Evolutionary conservation across 257 asterid species (phyloP), one percentile per base, ranked within the genome.

Genomic region (Plantago major): DNA sequence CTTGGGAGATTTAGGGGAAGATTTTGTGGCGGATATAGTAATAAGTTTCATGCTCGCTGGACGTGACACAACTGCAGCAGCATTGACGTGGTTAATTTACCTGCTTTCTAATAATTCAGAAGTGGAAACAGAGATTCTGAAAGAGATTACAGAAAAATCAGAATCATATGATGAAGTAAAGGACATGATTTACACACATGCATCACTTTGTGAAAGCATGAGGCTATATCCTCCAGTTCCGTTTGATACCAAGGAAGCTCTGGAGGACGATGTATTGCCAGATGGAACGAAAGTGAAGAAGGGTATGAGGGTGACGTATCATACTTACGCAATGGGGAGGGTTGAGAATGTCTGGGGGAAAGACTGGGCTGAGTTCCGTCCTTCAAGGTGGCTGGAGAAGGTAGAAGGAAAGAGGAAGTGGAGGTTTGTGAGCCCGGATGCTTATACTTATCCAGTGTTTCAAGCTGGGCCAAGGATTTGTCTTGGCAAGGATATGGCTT

Each of bases 171-270:
- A 56, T 8, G 61, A 56, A 37, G 47, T 14, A 12, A 56, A 56
- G 44, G 61, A 56, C 13, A 56, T 56, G 61, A 19, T 56, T 16
- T 56, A 13, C 26, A 56, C 47, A 3, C 60, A 56, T 12, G 61
- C 61, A 6, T 56, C 61, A 38, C 61, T 56, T 37, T 56, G 61
- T 45, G 46, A 56, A 7, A 53, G 61, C 61, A 56, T 56, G 61
- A 37, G 61, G 46, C 46, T 56, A 37, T 56, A 56, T 18, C 61
- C 61, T 0, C 61, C 61, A 1, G 61, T 37, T 56, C 46, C 61
- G 13, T 3, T 37, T 0, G 61, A 56, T 11, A 30, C 26, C 2
- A 56, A 56, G 15, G 61, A 56, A 38, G 61, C 45, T 17, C 7
- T 33, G 28, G 33, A 15, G 6, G 4, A 56, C 12, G 61, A 37